Conservation (phyloP, 345 rosid species). For the Gossypium ekmanianum region DNA sequence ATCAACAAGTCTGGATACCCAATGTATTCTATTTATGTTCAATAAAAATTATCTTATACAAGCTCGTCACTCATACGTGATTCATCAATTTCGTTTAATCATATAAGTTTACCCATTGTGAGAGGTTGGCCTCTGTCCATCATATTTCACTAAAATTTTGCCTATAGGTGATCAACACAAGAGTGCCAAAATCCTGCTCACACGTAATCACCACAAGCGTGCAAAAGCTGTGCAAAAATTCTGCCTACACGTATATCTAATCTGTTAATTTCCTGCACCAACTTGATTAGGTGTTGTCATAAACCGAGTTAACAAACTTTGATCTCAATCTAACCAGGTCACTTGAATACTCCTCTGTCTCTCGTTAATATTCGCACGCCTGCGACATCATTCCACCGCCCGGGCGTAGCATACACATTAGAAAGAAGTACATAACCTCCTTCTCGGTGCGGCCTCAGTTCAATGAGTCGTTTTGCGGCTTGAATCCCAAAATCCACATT, state of each 20-base stretch:
- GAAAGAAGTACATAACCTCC: constrained; percentile 44
- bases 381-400: constrained; percentile 40
- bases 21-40: no score
- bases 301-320: constrained; percentile 40
- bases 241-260: constrained; percentile 15
- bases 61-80: no score
- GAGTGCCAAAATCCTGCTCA: not conserved
- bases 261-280: constrained; percentile 30
- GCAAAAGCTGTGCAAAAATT: no score
- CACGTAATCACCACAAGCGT: no score
- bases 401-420: constrained; percentile 36
- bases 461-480: constrained; percentile 45
- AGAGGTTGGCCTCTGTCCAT: not conserved
- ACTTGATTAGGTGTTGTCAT: constrained; percentile 30
- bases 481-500: constrained; percentile 30
- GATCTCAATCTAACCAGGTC: constrained; percentile 44
- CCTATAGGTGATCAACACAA: not conserved
- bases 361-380: constrained; percentile 41
- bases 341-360: constrained; percentile 47
- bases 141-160: not conserved
- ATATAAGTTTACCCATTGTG: no score
- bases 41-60: no score
- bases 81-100: no score
- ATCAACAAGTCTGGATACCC: no score
- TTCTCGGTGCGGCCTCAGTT: constrained; percentile 40